Evolutionary conservation across 305 asterid genomes (phyloP).

Genomic region (Ajuga reptans): DNA sequence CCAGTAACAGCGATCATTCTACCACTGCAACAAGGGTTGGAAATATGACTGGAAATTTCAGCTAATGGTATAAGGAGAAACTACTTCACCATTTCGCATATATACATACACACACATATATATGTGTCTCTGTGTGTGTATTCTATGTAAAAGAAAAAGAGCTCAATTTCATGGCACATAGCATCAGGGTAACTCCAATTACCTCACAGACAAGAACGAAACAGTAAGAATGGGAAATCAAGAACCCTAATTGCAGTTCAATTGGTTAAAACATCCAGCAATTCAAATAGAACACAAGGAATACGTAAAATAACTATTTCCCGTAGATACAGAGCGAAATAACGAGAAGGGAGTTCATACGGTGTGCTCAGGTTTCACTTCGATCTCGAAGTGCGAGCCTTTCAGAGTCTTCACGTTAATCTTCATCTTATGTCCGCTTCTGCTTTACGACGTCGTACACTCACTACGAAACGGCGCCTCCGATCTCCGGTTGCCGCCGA

Average conservation of each 20-base stretch:
- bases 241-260: slow-evolving; percentile 38
- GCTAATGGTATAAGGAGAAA: not conserved
- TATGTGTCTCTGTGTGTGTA: too few species aligned
- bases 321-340: not conserved
- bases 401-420: slow-evolving; percentile 63
- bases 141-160: not conserved
- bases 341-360: slow-evolving; percentile 29
- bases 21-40: not conserved
- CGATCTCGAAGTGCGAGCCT: slow-evolving; percentile 64
- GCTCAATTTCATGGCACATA: not conserved
- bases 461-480: slow-evolving; percentile 20
- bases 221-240: slow-evolving; percentile 1
- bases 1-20: not conserved
- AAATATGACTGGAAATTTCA: not conserved
- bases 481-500: slow-evolving; percentile 33
- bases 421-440: slow-evolving; percentile 35
- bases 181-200: not conserved
- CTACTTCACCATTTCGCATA: too few species aligned
- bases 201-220: not conserved
- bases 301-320: not conserved
- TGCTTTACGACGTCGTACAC: not conserved
- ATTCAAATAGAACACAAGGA: slow-evolving; percentile 1
- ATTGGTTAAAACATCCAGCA: slow-evolving; percentile 1
- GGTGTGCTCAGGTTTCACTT: slow-evolving; percentile 57
- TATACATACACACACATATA: too few species aligned